phyloP scores from a whole-genome alignment of 306 rosid species.

The Canavalia gladiata region DNA sequence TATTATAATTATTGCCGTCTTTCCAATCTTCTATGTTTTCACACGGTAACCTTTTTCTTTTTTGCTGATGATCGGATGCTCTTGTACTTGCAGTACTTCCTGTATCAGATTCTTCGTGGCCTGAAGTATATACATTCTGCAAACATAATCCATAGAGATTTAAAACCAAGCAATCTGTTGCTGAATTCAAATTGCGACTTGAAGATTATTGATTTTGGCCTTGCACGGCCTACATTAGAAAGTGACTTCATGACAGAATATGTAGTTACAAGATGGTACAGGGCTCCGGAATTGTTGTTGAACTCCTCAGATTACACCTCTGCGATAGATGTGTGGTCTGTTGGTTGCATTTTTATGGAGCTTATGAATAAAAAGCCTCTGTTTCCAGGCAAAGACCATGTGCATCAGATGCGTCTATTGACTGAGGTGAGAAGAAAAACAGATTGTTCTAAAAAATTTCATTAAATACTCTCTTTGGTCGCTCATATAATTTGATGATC shows the following conservation, averaged over 20 bases:
- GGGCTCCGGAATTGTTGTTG: constrained; percentile 96
- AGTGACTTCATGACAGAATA: constrained; percentile 92
- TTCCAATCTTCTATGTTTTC: constrained; percentile 5
- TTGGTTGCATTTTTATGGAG: constrained; percentile 97
- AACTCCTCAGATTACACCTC: constrained; percentile 96
- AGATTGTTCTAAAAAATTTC: not conserved
- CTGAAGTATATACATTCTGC: constrained; percentile 93
- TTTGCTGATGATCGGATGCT: constrained; percentile 51
- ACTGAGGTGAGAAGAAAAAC: constrained; percentile 73
- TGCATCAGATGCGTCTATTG: constrained; percentile 95
- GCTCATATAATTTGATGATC: constrained; percentile 30
- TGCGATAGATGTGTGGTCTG: constrained; percentile 97
- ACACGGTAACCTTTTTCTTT: constrained; percentile 27
- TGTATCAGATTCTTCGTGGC: constrained; percentile 97
- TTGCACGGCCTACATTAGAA: constrained; percentile 87
- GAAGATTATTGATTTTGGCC: constrained; percentile 96
- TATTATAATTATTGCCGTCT: constrained; percentile 2
- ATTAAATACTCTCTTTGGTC: not conserved
- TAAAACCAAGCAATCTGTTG: constrained; percentile 93
- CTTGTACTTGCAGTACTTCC: constrained; percentile 92
- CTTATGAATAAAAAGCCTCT: constrained; percentile 95
- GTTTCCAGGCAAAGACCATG: constrained; percentile 89
- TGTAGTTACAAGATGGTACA: constrained; percentile 98
- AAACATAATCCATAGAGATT: constrained; percentile 90
- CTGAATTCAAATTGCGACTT: constrained; percentile 92